These are phyloP conservation scores for Diaporthe aspalathi DNA, from an alignment of 2,329 filamentous ascomycete species.

Conservation along the genomic window DNA sequence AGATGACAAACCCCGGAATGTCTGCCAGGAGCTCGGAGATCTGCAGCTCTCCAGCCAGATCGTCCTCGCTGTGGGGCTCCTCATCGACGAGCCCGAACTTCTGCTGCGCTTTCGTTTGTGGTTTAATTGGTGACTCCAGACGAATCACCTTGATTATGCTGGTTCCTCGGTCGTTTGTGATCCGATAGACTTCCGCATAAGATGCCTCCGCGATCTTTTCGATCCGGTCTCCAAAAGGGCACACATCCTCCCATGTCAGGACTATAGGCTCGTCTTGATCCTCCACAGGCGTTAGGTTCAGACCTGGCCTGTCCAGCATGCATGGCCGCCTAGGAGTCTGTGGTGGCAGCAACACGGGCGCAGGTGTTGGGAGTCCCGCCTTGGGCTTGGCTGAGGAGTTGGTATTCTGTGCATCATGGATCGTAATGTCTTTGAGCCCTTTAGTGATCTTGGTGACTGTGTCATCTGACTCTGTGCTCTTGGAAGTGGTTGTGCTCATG, in stretches of 20 bases:
- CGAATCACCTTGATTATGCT: constrained; percentile 75
- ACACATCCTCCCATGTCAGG: constrained; percentile 69
- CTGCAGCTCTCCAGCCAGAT: constrained; percentile 68
- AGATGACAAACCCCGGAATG: constrained; percentile 73
- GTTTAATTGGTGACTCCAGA: constrained; percentile 67
- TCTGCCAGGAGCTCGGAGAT: constrained; percentile 74
- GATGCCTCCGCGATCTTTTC: constrained; percentile 75
- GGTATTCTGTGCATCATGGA: constrained; percentile 32
- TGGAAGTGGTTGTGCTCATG: constrained; percentile 44
- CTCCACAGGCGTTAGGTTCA: neutral
- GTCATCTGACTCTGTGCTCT: constrained; percentile 38
- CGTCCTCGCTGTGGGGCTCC: constrained; percentile 65
- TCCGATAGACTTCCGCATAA: constrained; percentile 73
- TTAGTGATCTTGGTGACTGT: constrained; percentile 42
- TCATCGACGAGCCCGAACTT: constrained; percentile 68
- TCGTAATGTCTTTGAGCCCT: constrained; percentile 41
- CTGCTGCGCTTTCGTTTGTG: constrained; percentile 68
- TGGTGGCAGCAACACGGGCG: constrained; percentile 10
- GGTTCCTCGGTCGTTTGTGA: constrained; percentile 68
- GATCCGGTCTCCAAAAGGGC: constrained; percentile 63
- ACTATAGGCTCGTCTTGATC: constrained; percentile 43
- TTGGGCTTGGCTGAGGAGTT: neutral
- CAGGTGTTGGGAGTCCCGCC: neutral
- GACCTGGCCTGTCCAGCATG: neutral
- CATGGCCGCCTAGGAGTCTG: constrained; percentile 26